These are phyloP conservation scores for Sophora flavescens DNA, from an alignment of 306 rosid genomes.

Conservation along the genomic window DNA sequence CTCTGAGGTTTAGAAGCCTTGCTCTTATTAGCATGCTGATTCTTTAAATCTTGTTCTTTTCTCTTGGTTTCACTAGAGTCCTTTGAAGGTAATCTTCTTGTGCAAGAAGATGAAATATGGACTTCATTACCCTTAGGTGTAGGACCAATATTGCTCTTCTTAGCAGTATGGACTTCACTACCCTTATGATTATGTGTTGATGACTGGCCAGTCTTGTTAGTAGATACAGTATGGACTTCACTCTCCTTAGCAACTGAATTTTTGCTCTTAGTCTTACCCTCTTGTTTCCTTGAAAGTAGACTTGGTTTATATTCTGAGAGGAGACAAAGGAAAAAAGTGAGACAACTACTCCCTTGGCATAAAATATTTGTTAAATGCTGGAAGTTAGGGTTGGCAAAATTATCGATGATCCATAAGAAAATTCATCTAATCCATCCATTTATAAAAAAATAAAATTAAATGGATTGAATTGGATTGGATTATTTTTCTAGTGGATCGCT, in stretches of 20 bases:
- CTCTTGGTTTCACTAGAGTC: neutral
- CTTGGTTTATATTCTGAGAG: constrained; percentile 21
- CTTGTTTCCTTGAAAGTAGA: neutral
- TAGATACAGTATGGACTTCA: neutral
- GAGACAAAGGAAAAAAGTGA: neutral
- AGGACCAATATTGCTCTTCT: too few relatives aligned
- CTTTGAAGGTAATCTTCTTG: neutral
- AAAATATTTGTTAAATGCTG: too few relatives aligned
- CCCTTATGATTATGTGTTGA: too few relatives aligned
- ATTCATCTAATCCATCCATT: too few relatives aligned
- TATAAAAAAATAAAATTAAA: too few relatives aligned
- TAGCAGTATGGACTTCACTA: too few relatives aligned
- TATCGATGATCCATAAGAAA: too few relatives aligned
- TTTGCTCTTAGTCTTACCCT: neutral
- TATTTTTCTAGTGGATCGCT: too few relatives aligned
- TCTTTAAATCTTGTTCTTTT: neutral
- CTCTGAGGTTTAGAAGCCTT: neutral
- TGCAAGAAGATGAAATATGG: neutral
- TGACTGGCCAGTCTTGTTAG: too few relatives aligned
- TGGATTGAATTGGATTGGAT: too few relatives aligned
- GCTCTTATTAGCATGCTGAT: neutral
- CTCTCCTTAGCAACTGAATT: neutral
- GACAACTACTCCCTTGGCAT: neutral
- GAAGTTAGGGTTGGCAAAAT: too few relatives aligned
- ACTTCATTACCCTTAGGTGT: neutral